phyloP scores from a whole-genome alignment of 371 early-diverging fungal genomes.

The Mortierella sp. region DNA sequence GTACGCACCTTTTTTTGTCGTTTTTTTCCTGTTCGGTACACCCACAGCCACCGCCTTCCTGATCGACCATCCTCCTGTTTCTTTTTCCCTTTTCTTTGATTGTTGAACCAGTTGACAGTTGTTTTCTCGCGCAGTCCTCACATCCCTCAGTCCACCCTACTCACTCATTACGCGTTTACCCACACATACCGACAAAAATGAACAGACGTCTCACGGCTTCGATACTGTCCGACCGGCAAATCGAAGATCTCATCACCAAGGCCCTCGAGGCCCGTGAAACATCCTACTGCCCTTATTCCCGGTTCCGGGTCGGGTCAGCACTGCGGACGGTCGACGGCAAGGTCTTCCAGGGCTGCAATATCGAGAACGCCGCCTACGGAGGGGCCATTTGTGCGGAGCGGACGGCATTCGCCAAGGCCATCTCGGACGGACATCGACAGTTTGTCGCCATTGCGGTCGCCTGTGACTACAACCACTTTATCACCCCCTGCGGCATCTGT shows the following conservation, averaged over 20 bases:
- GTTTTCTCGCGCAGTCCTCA: background rate
- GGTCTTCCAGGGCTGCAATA: slow-evolving; percentile 78
- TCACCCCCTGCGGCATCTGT: slow-evolving; percentile 87
- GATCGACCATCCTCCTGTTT: background rate
- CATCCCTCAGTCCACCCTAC: background rate
- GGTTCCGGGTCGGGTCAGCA: slow-evolving; percentile 89
- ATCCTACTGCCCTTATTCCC: slow-evolving; percentile 85
- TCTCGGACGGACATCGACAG: slow-evolving; percentile 76
- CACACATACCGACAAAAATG: background rate
- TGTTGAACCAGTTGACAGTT: background rate
- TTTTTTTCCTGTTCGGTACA: background rate
- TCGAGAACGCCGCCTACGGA: slow-evolving; percentile 87
- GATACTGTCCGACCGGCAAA: slow-evolving; percentile 28
- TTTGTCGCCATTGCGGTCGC: slow-evolving; percentile 78
- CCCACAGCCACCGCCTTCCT: slow-evolving; percentile 7
- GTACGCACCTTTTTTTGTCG: background rate
- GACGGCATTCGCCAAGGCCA: slow-evolving; percentile 85
- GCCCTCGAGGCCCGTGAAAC: slow-evolving; percentile 60
- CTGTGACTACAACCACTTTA: slow-evolving; percentile 65
- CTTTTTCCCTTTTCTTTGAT: background rate
- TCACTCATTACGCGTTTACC: background rate
- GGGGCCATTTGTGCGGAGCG: slow-evolving; percentile 87
- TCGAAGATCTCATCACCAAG: slow-evolving; percentile 42
- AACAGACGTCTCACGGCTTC: slow-evolving; percentile 15
- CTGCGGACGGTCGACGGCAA: slow-evolving; percentile 73